Conservation (phyloP, 495 filamentous ascomycete species). For the Neurospora sp. region DNA sequence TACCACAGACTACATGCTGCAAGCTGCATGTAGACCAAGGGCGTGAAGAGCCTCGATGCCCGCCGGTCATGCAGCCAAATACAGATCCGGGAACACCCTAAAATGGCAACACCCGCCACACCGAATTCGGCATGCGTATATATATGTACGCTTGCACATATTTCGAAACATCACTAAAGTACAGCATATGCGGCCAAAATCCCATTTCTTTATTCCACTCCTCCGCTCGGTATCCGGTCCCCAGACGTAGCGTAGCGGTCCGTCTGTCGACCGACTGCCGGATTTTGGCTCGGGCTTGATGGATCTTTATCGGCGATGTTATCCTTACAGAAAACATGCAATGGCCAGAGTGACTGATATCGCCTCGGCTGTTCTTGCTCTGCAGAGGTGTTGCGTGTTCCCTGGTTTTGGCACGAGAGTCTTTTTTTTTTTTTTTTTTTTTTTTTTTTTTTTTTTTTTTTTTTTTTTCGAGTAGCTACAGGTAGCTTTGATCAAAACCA, state of each 20-base stretch:
- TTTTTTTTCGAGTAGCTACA: too few relatives aligned
- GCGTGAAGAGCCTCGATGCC: background rate
- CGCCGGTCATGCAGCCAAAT: background rate
- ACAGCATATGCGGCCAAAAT: too few relatives aligned
- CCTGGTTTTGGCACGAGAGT: too few relatives aligned
- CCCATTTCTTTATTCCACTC: too few relatives aligned
- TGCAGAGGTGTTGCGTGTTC: background rate
- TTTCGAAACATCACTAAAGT: background rate
- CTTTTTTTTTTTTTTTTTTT: too few relatives aligned
- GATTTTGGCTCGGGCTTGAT: background rate
- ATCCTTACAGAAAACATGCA: background rate
- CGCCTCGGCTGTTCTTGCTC: background rate
- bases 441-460: too few relatives aligned
- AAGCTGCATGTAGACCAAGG: background rate
- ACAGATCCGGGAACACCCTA: background rate
- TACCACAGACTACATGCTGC: background rate
- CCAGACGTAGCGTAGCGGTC: too few relatives aligned
- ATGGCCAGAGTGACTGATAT: background rate
- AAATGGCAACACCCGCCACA: background rate
- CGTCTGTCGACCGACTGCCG: background rate
- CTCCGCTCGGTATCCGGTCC: too few relatives aligned
- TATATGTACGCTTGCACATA: background rate
- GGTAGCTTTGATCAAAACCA: too few relatives aligned
- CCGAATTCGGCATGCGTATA: background rate
- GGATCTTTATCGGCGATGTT: background rate